These are phyloP conservation scores for Lactifluus hygrophoroides DNA, from an alignment of 768 basidiomycete species.

Conservation along the genomic window DNA sequence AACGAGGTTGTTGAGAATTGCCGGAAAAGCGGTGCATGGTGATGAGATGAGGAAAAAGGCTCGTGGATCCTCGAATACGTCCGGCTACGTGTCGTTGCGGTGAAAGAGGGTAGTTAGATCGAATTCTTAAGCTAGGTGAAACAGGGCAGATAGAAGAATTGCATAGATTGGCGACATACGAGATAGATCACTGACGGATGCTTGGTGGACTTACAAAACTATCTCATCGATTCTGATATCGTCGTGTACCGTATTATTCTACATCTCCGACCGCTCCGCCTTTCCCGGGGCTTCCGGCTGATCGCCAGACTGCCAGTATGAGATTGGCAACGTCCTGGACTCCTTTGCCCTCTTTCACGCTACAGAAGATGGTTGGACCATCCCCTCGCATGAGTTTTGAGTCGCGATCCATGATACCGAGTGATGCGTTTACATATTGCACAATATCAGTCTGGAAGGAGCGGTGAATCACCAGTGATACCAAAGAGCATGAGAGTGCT, in stretches of 20 bases:
- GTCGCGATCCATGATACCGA: conserved; percentile 92
- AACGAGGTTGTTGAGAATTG: conserved; percentile 9
- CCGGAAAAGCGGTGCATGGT: conserved; percentile 1
- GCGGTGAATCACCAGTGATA: too few species aligned
- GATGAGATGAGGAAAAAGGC: neutral
- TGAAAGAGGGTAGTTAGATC: neutral
- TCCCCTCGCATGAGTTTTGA: conserved; percentile 89
- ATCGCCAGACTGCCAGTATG: conserved; percentile 82
- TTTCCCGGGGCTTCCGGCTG: conserved; percentile 68
- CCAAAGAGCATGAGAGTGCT: too few species aligned
- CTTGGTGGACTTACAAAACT: neutral
- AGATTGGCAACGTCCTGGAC: conserved; percentile 77
- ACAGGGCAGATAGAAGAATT: neutral
- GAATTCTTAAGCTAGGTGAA: neutral
- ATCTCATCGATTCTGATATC: too few species aligned
- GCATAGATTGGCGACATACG: neutral
- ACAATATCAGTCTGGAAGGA: conserved; percentile 78
- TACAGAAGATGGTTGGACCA: conserved; percentile 88
- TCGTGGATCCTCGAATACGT: conserved; percentile 17
- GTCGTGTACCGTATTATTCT: neutral
- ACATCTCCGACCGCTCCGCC: conserved; percentile 28
- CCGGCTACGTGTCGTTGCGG: conserved; percentile 10
- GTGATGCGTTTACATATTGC: conserved; percentile 82
- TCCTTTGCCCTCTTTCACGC: conserved; percentile 68
- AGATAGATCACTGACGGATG: neutral